Conservation (phyloP, 2,329 filamentous ascomycete genomes). For the Cordyceps farinosa region DNA sequence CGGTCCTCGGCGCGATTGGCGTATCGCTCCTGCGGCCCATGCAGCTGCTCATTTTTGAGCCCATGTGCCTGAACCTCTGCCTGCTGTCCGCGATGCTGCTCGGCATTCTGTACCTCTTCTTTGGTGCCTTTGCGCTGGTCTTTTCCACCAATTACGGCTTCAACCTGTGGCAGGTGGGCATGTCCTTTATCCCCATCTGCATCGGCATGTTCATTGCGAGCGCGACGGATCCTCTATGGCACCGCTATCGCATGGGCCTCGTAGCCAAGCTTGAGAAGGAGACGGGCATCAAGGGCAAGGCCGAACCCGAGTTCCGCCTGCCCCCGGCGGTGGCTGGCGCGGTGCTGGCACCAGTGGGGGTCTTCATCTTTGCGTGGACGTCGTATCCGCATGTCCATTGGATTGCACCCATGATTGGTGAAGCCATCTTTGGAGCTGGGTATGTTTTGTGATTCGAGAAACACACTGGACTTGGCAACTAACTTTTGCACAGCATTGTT, state of each 20-base stretch:
- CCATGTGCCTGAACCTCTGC: conserved; percentile 81
- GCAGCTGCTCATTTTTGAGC: conserved; percentile 74
- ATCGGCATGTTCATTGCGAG: conserved; percentile 64
- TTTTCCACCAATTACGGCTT: conserved; percentile 74
- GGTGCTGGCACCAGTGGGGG: conserved; percentile 70
- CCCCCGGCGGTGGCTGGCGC: conserved; percentile 73
- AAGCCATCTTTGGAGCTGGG: conserved; percentile 66
- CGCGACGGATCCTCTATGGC: conserved; percentile 64
- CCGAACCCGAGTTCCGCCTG: conserved; percentile 83
- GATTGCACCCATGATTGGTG: conserved; percentile 73
- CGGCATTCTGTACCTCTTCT: conserved; percentile 86
- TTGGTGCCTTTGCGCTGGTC: conserved; percentile 80
- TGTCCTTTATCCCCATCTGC: conserved; percentile 71
- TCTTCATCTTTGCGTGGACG: conserved; percentile 91
- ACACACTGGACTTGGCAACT: conserved; percentile 3
- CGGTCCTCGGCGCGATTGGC: conserved; percentile 59
- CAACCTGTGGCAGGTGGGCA: conserved; percentile 73
- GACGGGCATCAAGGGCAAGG: conserved; percentile 51
- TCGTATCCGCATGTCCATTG: conserved; percentile 71
- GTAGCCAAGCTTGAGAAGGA: conserved; percentile 50
- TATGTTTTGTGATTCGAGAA: conserved; percentile 40
- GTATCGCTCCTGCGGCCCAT: conserved; percentile 66
- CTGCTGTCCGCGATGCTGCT: conserved; percentile 80
- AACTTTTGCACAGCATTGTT: conserved; percentile 53
- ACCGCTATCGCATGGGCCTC: conserved; percentile 54